phyloP scores from a whole-genome alignment of 768 basidiomycete species.

The Leccinellum albellum region DNA sequence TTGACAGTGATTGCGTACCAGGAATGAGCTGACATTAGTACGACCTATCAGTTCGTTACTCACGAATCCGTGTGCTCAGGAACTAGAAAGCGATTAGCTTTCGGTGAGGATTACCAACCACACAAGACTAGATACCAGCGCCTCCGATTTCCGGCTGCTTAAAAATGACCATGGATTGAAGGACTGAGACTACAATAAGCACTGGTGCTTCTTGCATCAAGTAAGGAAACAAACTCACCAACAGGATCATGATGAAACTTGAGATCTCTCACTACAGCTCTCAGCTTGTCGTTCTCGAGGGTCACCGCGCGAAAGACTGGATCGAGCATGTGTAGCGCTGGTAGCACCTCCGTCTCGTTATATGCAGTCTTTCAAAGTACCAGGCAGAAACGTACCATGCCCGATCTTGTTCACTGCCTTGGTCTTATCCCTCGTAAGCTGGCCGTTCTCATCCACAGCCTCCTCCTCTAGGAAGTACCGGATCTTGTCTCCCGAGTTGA shows the following conservation, averaged over 20 bases:
- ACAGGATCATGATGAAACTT: constrained; percentile 83
- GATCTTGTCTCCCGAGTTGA: constrained; percentile 91
- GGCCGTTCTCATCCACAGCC: constrained; percentile 66
- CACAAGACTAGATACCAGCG: constrained; percentile 53
- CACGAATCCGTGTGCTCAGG: constrained; percentile 93
- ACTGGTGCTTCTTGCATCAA: neutral
- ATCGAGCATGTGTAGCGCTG: constrained; percentile 83
- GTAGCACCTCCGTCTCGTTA: constrained; percentile 1
- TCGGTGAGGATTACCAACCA: neutral
- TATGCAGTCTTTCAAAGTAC: neutral
- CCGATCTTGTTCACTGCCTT: constrained; percentile 94
- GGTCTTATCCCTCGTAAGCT: constrained; percentile 66
- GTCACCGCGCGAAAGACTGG: constrained; percentile 77
- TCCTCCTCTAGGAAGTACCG: constrained; percentile 92
- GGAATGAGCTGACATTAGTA: constrained; percentile 53
- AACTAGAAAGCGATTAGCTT: constrained; percentile 42
- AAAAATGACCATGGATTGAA: constrained; percentile 94
- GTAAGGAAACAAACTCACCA: constrained; percentile 40
- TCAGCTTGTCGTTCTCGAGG: constrained; percentile 71
- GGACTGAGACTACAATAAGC: constrained; percentile 41
- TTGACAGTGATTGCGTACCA: constrained; percentile 41
- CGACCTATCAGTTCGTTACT: constrained; percentile 28
- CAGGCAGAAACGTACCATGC: constrained; percentile 52
- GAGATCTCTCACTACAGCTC: constrained; percentile 68
- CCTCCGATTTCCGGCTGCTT: constrained; percentile 94